phyloP scores from a whole-genome alignment of 306 rosid genomes.

The Arachis hypogaea region DNA sequence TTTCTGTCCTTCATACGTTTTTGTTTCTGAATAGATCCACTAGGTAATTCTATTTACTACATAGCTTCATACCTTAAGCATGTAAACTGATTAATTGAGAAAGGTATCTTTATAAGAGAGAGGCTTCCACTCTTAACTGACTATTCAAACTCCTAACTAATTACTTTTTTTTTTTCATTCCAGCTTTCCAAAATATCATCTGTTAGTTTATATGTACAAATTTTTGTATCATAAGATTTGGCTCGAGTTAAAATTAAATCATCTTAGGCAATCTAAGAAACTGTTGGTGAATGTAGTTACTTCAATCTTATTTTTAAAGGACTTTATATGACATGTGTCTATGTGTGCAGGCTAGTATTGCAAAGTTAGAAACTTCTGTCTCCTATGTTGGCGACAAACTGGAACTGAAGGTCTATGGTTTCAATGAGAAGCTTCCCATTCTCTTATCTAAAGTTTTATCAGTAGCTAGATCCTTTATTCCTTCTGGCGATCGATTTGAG shows the following conservation, averaged over 20 bases:
- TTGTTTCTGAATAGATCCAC: not conserved
- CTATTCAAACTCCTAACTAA: conserved; percentile 2
- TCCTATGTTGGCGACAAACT: conserved; percentile 70
- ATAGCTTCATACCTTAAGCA: not conserved
- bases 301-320: conserved; percentile 17
- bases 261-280: too few species aligned
- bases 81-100: conserved; percentile 1
- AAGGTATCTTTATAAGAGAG: conserved; percentile 13
- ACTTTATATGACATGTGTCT: conserved; percentile 7
- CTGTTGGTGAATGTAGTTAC: not conserved
- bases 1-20: not conserved
- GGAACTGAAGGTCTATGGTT: conserved; percentile 89
- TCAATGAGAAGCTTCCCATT: conserved; percentile 82
- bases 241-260: not conserved
- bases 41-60: not conserved
- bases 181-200: conserved; percentile 2
- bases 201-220: not conserved
- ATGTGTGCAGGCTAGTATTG: conserved; percentile 77
- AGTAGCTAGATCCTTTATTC: conserved; percentile 69
- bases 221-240: conserved; percentile 3
- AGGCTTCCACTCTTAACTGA: not conserved
- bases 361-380: conserved; percentile 96
- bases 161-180: conserved; percentile 8
- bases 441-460: conserved; percentile 70
- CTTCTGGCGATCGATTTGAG: conserved; percentile 75